A percentile compares a stretch with the other conserved stretches of the same genome.
These are phyloP conservation scores for Amyloporia xantha DNA, from an alignment of 768 basidiomycete genomes.

Conservation along the genomic window DNA sequence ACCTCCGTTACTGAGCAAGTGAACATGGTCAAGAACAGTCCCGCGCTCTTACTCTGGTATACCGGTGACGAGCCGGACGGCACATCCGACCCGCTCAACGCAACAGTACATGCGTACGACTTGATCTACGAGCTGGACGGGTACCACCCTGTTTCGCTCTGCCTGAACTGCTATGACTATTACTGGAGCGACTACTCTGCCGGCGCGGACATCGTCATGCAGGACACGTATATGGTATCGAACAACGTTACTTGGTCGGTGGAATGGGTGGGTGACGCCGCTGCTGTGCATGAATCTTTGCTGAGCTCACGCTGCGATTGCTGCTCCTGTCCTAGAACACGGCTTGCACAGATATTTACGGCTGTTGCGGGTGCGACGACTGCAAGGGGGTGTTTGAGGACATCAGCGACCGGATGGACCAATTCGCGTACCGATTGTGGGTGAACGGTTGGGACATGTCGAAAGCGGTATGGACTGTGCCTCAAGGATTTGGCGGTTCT, in stretches of 20 bases:
- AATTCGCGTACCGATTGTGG: conserved; percentile 52
- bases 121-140: conserved; percentile 43
- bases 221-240: conserved; percentile 50
- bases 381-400: conserved; percentile 67
- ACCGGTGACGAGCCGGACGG: conserved; percentile 74
- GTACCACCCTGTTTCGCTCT: conserved; percentile 53
- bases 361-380: conserved; percentile 69
- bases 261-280: conserved; percentile 40
- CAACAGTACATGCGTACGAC: conserved; percentile 42
- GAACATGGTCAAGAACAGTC: conserved; percentile 54
- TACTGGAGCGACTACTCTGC: conserved; percentile 50
- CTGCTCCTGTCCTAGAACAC: too few species aligned
- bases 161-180: conserved; percentile 54
- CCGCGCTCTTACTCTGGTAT: conserved; percentile 69
- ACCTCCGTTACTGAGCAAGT: conserved; percentile 63
- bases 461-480: conserved; percentile 74
- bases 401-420: conserved; percentile 59
- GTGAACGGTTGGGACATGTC: conserved; percentile 62
- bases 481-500: conserved; percentile 65
- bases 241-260: conserved; percentile 65
- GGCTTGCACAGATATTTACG: conserved; percentile 55
- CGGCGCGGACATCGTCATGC: conserved; percentile 67
- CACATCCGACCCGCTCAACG: conserved; percentile 58
- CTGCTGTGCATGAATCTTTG: too few species aligned
- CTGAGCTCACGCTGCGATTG: too few species aligned